Conservation (phyloP, 1,139 yeast species). For the Wickerhamomyces sp. region DNA sequence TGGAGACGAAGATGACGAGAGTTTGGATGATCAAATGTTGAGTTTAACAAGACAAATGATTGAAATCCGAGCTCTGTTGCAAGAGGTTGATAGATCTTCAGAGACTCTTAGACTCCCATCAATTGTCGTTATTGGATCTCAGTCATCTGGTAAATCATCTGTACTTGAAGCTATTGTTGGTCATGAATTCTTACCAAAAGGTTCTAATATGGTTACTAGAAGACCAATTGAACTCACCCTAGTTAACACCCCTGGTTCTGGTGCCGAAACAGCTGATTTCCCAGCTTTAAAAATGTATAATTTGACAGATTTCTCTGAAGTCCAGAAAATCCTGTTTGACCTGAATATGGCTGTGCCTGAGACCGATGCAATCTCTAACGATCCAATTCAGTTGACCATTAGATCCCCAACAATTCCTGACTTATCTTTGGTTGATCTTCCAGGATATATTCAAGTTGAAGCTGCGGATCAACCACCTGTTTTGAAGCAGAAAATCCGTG, state of each 20-base stretch:
- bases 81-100: slow-evolving; percentile 66
- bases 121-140: slow-evolving; percentile 95
- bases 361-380: slow-evolving; percentile 78
- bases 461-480: slow-evolving; percentile 93
- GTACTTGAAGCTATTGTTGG: slow-evolving; percentile 93
- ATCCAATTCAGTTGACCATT: slow-evolving; percentile 87
- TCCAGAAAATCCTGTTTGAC: slow-evolving; percentile 79
- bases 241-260: slow-evolving; percentile 76
- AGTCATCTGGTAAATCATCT: slow-evolving; percentile 94
- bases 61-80: slow-evolving; percentile 78
- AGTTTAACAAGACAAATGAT: slow-evolving; percentile 93
- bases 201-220: slow-evolving; percentile 92
- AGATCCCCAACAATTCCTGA: slow-evolving; percentile 93
- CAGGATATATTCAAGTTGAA: slow-evolving; percentile 96
- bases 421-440: slow-evolving; percentile 87
- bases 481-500: slow-evolving; percentile 72
- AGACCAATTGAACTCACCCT: slow-evolving; percentile 92
- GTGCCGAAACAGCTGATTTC: slow-evolving; percentile 88
- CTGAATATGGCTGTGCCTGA: slow-evolving; percentile 90
- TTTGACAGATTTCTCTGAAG: slow-evolving; percentile 81
- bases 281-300: slow-evolving; percentile 83
- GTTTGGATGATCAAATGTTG: slow-evolving; percentile 72
- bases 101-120: slow-evolving; percentile 84
- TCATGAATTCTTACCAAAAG: slow-evolving; percentile 90
- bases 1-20: slow-evolving; percentile 40